Evolutionary conservation across 2,329 filamentous ascomycete species (phyloP).

Genomic region (Aspergillus sergii): DNA sequence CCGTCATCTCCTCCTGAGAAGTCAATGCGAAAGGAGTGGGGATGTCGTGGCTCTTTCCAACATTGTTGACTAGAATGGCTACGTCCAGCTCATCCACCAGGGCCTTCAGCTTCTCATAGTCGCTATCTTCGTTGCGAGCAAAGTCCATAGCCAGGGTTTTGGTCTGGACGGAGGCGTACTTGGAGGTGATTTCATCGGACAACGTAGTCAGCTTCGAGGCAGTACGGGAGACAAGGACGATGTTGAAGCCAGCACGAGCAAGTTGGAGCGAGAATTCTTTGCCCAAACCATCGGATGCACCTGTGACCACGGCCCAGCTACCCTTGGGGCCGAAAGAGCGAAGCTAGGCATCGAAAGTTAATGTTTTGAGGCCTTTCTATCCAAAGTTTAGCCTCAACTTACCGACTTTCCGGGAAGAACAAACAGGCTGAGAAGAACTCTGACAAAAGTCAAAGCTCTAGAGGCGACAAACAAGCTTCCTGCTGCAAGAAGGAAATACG

Average conservation of each 20-base stretch:
- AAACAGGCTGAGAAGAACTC: slow-evolving; percentile 68
- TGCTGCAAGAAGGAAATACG: slow-evolving; percentile 41
- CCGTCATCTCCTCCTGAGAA: slow-evolving; percentile 73
- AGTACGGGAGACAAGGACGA: slow-evolving; percentile 94
- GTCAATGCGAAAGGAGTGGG: slow-evolving; percentile 88
- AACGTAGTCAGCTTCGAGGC: slow-evolving; percentile 82
- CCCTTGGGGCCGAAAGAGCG: slow-evolving; percentile 88
- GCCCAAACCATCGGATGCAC: slow-evolving; percentile 92
- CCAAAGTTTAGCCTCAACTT: slow-evolving; percentile 21
- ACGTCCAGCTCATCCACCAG: slow-evolving; percentile 75
- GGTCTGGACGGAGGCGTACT: slow-evolving; percentile 67
- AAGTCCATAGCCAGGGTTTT: slow-evolving; percentile 93
- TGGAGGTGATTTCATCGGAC: slow-evolving; percentile 72
- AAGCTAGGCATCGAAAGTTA: slow-evolving; percentile 59
- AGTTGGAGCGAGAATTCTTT: slow-evolving; percentile 95
- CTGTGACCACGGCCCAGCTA: slow-evolving; percentile 92
- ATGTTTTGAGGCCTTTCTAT: slow-evolving; percentile 4
- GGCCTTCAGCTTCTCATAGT: slow-evolving; percentile 74
- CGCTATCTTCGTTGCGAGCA: slow-evolving; percentile 72
- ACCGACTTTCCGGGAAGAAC: slow-evolving; percentile 60
- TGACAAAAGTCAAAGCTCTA: slow-evolving; percentile 61
- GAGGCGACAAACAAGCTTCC: slow-evolving; percentile 63
- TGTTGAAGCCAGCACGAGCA: slow-evolving; percentile 88
- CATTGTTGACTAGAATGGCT: slow-evolving; percentile 92
- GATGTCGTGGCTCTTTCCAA: slow-evolving; percentile 90